These are phyloP conservation scores for Pisolithus marmoratus DNA, from an alignment of 768 basidiomycete species.

Conservation along the genomic window DNA sequence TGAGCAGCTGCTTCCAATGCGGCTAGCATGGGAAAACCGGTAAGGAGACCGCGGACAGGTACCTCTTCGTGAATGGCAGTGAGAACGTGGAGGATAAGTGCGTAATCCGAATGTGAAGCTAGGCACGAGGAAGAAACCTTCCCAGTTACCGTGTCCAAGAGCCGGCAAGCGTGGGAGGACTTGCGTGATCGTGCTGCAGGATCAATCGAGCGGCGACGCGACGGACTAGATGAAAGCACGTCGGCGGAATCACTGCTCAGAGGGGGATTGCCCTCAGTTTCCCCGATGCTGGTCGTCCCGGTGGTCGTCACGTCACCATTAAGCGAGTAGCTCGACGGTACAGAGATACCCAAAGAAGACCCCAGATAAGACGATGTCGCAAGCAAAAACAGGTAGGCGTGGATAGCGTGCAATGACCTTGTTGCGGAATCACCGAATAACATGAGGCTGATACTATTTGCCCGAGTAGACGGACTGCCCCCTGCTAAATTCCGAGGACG, in stretches of 20 bases:
- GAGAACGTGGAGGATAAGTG: conserved; percentile 63
- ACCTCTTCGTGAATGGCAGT: conserved; percentile 61
- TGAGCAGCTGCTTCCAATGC: conserved; percentile 55
- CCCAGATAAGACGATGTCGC: conserved; percentile 67
- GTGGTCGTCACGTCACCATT: conserved; percentile 25
- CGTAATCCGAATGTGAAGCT: conserved; percentile 71
- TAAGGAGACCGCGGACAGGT: conserved; percentile 70
- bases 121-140: conserved; percentile 38
- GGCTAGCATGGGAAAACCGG: conserved; percentile 83
- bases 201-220: conserved; percentile 44
- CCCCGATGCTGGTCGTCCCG: conserved; percentile 27
- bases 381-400: conserved; percentile 77
- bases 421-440: conserved; percentile 56
- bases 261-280: conserved; percentile 24
- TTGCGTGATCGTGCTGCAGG: conserved; percentile 52
- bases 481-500: conserved; percentile 43
- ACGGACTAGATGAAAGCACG: conserved; percentile 27
- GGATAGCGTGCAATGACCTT: conserved; percentile 72
- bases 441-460: conserved; percentile 41
- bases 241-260: conserved; percentile 14
- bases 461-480: conserved; percentile 41
- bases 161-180: conserved; percentile 45
- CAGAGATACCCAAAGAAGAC: conserved; percentile 31
- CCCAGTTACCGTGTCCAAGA: conserved; percentile 45
- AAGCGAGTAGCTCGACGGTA: conserved; percentile 37